A percentile compares a stretch with the other conserved stretches of the same genome.
These are phyloP conservation scores for Ceratobasidium sp. DNA, from an alignment of 1,284 basidiomycete species.

Conservation along the genomic window DNA sequence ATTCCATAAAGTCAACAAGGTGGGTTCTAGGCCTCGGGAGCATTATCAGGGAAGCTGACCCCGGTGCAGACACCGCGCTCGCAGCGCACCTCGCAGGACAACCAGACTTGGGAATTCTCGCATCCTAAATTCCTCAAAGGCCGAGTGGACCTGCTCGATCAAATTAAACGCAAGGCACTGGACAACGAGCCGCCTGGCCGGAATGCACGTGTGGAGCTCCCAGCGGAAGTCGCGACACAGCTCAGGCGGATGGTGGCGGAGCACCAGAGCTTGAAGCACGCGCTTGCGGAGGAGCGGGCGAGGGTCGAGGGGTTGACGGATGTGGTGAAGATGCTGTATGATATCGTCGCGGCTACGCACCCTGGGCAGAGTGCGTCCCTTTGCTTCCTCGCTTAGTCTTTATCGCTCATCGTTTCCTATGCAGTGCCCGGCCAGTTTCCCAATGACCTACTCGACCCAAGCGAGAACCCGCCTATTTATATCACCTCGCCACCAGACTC, in stretches of 20 bases:
- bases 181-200: slow-evolving; percentile 55
- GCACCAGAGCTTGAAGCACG: slow-evolving; percentile 66
- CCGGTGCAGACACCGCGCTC: slow-evolving; percentile 76
- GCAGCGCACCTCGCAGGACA: slow-evolving; percentile 78
- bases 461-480: slow-evolving; percentile 68
- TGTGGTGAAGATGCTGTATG: slow-evolving; percentile 65
- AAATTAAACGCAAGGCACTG: slow-evolving; percentile 85
- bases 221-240: slow-evolving; percentile 78
- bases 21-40: slow-evolving; percentile 54
- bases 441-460: slow-evolving; percentile 65
- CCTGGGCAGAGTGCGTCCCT: slow-evolving; percentile 62
- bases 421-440: slow-evolving; percentile 71
- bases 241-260: slow-evolving; percentile 74
- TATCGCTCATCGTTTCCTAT: slow-evolving; percentile 26
- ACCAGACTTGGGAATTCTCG: slow-evolving; percentile 89
- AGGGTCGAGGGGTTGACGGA: slow-evolving; percentile 57
- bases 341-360: slow-evolving; percentile 63
- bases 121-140: slow-evolving; percentile 86
- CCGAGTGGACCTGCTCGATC: slow-evolving; percentile 82
- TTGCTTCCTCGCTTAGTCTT: slow-evolving; percentile 33
- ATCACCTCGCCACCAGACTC: slow-evolving; percentile 64
- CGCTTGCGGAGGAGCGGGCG: slow-evolving; percentile 62
- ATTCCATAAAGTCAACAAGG: slow-evolving; percentile 85
- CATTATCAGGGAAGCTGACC: too few relatives aligned
- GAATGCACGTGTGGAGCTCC: slow-evolving; percentile 70